These are phyloP conservation scores for Neoboletus subvelutipes DNA, from an alignment of 768 basidiomycete species.

Conservation along the genomic window DNA sequence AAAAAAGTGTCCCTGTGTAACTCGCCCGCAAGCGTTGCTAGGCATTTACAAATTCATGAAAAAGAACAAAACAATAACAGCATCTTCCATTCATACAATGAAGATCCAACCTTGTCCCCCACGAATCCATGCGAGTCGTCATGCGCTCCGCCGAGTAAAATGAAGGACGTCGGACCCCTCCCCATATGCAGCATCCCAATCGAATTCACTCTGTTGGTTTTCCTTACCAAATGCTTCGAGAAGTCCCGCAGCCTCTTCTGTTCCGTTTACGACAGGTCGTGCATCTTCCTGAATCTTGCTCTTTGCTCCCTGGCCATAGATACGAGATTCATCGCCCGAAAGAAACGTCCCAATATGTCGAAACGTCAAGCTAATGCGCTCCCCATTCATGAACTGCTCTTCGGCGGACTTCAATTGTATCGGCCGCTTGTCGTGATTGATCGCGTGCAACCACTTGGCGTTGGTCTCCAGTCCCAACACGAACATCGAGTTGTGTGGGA, in stretches of 20 bases:
- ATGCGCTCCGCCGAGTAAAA: slow-evolving; percentile 34
- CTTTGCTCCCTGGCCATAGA: slow-evolving; percentile 74
- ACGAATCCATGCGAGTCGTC: slow-evolving; percentile 11
- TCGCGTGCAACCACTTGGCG: slow-evolving; percentile 70
- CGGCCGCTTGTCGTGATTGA: slow-evolving; percentile 74
- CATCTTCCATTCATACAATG: slow-evolving; percentile 23
- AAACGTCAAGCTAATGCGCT: slow-evolving; percentile 79
- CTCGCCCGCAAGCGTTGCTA: slow-evolving; percentile 23
- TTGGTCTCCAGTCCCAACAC: slow-evolving; percentile 76
- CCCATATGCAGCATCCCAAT: slow-evolving; percentile 69
- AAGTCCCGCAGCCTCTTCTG: slow-evolving; percentile 46
- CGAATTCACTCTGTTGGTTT: slow-evolving; percentile 66
- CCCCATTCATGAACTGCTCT: slow-evolving; percentile 58
- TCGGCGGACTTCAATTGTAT: slow-evolving; percentile 47
- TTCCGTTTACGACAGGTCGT: slow-evolving; percentile 52
- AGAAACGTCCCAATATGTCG: slow-evolving; percentile 77
- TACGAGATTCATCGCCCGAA: slow-evolving; percentile 45
- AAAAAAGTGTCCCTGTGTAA: neutral
- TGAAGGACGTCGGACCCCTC: slow-evolving; percentile 70
- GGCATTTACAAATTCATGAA: slow-evolving; percentile 14
- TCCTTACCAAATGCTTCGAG: slow-evolving; percentile 70
- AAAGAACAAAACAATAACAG: slow-evolving; percentile 23
- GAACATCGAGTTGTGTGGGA: slow-evolving; percentile 83
- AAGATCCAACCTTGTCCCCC: slow-evolving; percentile 16
- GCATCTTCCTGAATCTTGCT: slow-evolving; percentile 59